Conservation (phyloP, 441 rosid species). For the Gossypium aridum region DNA sequence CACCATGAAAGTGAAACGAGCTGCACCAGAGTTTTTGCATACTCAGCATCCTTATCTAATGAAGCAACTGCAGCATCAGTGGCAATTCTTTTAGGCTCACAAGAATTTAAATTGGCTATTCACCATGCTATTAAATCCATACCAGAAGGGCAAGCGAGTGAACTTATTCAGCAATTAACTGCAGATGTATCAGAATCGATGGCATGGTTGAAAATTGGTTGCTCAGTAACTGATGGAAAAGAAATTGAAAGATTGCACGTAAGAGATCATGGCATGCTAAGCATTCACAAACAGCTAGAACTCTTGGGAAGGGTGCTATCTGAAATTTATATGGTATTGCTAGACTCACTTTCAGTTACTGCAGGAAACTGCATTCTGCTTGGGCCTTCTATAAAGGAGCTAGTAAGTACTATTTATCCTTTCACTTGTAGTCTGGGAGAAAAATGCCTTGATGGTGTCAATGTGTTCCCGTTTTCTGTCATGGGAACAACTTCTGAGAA, state of each 20-base stretch:
- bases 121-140: conserved; percentile 50
- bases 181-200: conserved; percentile 55
- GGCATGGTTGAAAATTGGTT: conserved; percentile 55
- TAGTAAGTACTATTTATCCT: conserved; percentile 52
- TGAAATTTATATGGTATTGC: conserved; percentile 53
- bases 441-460: conserved; percentile 35
- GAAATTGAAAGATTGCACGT: conserved; percentile 24
- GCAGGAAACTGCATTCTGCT: conserved; percentile 65
- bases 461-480: conserved; percentile 40
- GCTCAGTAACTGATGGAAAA: conserved; percentile 29
- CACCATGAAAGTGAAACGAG: conserved; percentile 24
- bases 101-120: conserved; percentile 53
- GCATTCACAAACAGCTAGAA: conserved; percentile 39
- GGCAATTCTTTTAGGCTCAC: conserved; percentile 44
- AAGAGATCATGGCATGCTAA: conserved; percentile 11
- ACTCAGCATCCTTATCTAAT: conserved; percentile 17
- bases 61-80: conserved; percentile 42
- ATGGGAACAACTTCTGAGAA: conserved; percentile 33
- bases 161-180: conserved; percentile 51
- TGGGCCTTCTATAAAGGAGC: conserved; percentile 49
- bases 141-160: conserved; percentile 92
- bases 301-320: conserved; percentile 65
- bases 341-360: conserved; percentile 68
- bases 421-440: conserved; percentile 52
- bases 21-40: conserved; percentile 19